These are phyloP conservation scores for Ajuga chamaepitys DNA, from an alignment of 257 asterid genomes.

Conservation along the genomic window DNA sequence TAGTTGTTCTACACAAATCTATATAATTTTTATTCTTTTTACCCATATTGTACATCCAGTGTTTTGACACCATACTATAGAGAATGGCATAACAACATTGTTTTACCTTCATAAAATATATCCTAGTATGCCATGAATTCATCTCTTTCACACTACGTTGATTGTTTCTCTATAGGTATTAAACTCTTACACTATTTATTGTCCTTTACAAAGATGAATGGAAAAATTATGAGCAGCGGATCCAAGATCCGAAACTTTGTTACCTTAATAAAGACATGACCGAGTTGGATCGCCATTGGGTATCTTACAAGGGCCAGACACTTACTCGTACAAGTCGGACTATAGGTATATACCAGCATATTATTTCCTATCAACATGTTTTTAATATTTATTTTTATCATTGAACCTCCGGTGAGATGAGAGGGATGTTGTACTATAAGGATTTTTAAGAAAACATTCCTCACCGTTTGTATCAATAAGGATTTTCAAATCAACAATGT, in stretches of 20 bases:
- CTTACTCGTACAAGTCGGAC: constrained; percentile 88
- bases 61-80: constrained; percentile 89
- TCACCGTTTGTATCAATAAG: too few relatives aligned
- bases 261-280: constrained; percentile 33
- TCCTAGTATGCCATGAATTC: constrained; percentile 58
- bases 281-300: constrained; percentile 84
- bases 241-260: constrained; percentile 40
- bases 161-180: constrained; percentile 8
- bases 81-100: constrained; percentile 78
- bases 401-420: constrained; percentile 50
- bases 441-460: too few relatives aligned
- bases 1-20: too few relatives aligned
- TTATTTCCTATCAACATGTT: constrained; percentile 1
- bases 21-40: background rate
- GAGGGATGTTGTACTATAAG: constrained; percentile 98
- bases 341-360: background rate
- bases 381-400: constrained; percentile 5
- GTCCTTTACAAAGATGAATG: constrained; percentile 59
- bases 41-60: constrained; percentile 36
- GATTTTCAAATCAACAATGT: too few relatives aligned
- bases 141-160: background rate
- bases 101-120: constrained; percentile 90
- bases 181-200: constrained; percentile 8
- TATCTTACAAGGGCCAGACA: constrained; percentile 94
- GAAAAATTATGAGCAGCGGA: constrained; percentile 75